Conservation (phyloP, 164 flowering plant species). For the Litsea cubeba region DNA sequence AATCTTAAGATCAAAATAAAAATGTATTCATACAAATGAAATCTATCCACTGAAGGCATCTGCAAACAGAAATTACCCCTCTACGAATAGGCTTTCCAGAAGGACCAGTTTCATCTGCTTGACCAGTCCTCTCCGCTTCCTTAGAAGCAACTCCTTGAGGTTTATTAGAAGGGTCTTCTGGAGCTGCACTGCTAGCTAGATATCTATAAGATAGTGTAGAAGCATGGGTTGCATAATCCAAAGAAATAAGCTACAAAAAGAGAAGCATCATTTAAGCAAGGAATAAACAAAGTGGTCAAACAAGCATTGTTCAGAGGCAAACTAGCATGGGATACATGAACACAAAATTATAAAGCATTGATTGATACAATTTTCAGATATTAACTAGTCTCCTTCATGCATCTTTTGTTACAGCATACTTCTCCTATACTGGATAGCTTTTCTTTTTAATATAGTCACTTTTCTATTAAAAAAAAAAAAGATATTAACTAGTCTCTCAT, state of each 20-base stretch:
- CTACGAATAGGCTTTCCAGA: slow-evolving; percentile 66
- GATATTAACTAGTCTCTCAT: no score
- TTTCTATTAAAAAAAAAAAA: no score
- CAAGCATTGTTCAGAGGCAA: no score
- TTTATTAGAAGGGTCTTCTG: slow-evolving; percentile 12
- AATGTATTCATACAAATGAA: background rate
- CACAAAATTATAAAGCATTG: background rate
- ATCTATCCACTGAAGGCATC: background rate
- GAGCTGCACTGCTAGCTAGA: slow-evolving; percentile 8
- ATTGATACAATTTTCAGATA: background rate
- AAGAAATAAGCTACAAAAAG: slow-evolving; percentile 10
- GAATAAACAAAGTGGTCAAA: background rate
- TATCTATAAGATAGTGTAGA: slow-evolving; percentile 2
- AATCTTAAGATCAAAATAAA: background rate
- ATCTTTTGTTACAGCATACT: no score
- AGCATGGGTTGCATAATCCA: background rate
- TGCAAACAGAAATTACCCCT: slow-evolving; percentile 43
- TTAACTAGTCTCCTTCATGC: no score
- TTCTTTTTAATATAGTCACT: no score
- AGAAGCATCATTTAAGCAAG: background rate
- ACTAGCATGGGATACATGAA: background rate
- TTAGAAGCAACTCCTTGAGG: slow-evolving; percentile 19
- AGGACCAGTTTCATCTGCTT: slow-evolving; percentile 35
- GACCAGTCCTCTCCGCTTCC: slow-evolving; percentile 30
- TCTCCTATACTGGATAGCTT: no score